Conservation (phyloP, 148 eudicot species). For the Oxyria digyna region DNA sequence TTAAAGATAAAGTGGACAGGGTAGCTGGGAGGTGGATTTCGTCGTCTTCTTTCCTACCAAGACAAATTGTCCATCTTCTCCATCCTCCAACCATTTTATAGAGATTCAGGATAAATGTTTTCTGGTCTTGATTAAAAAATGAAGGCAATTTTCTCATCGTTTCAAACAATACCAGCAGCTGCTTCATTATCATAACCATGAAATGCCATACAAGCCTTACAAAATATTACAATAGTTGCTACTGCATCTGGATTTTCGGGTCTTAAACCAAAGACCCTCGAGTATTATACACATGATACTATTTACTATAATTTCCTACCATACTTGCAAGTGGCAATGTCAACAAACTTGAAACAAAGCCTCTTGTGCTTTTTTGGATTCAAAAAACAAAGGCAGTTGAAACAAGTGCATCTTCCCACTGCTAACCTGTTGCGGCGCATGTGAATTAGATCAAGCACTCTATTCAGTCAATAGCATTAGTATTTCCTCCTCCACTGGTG, state of each 20-base stretch:
- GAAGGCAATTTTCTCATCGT: too few relatives aligned
- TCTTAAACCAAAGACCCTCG: background rate
- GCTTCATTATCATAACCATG: too few relatives aligned
- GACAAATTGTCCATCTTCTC: too few relatives aligned
- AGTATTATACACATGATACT: conserved; percentile 1
- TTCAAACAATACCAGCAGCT: too few relatives aligned
- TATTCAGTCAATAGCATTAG: conserved; percentile 56
- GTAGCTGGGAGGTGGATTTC: too few relatives aligned
- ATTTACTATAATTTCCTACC: background rate
- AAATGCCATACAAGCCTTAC: too few relatives aligned
- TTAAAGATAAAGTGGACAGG: background rate
- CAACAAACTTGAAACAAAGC: background rate
- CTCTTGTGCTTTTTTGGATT: background rate
- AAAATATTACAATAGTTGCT: background rate
- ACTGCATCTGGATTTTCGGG: conserved; percentile 2
- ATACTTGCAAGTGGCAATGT: background rate
- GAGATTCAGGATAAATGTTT: too few relatives aligned
- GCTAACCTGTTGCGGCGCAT: background rate
- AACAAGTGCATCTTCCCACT: background rate
- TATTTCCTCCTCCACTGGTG: conserved; percentile 27
- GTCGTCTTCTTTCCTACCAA: too few relatives aligned
- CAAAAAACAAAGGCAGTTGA: background rate
- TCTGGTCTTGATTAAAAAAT: too few relatives aligned
- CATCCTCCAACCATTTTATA: too few relatives aligned
- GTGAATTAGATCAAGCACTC: background rate